A percentile compares a stretch with the other conserved stretches of the same genome.
phyloP scores from a whole-genome alignment of 2,329 filamentous ascomycete species.

The Phaeoacremonium minimum region DNA sequence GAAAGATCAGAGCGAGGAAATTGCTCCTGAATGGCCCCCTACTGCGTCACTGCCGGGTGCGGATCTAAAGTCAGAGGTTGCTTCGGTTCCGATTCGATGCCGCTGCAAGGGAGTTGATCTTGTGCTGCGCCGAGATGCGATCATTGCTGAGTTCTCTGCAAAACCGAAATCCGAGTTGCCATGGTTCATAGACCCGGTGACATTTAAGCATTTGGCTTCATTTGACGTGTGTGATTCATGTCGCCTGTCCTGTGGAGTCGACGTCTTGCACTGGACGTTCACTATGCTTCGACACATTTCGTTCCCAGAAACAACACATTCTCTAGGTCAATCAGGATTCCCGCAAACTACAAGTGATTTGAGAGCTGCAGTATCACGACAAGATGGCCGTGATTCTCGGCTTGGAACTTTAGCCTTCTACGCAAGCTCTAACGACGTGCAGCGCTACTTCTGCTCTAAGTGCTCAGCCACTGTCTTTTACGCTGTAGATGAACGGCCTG shows the following conservation, averaged over 20 bases:
- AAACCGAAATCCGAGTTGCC: conserved; percentile 26
- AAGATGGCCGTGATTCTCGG: conserved; percentile 21
- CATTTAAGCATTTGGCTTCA: conserved; percentile 29
- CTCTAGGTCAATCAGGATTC: conserved; percentile 16
- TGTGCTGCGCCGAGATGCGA: conserved; percentile 23
- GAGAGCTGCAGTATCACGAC: conserved; percentile 22
- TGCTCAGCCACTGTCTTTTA: conserved; percentile 46
- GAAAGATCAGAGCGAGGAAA: conserved; percentile 14
- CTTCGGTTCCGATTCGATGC: conserved; percentile 33
- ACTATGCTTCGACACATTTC: conserved; percentile 30
- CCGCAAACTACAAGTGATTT: conserved; percentile 24
- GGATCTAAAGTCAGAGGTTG: conserved; percentile 10
- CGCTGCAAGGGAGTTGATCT: conserved; percentile 42
- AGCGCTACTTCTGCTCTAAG: conserved; percentile 42
- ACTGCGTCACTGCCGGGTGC: conserved; percentile 6
- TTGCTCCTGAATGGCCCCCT: conserved; percentile 20
- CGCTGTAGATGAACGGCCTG: conserved; percentile 27
- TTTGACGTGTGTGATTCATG: conserved; percentile 46
- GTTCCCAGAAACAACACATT: conserved; percentile 15
- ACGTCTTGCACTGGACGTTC: conserved; percentile 42
- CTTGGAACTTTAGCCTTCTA: conserved; percentile 38
- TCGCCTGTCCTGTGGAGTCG: conserved; percentile 31
- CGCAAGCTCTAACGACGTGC: conserved; percentile 35
- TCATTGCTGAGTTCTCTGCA: conserved; percentile 19
- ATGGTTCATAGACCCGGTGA: conserved; percentile 35